Conservation (phyloP, 169 alveolate species). For the Eimeria maxima region DNA sequence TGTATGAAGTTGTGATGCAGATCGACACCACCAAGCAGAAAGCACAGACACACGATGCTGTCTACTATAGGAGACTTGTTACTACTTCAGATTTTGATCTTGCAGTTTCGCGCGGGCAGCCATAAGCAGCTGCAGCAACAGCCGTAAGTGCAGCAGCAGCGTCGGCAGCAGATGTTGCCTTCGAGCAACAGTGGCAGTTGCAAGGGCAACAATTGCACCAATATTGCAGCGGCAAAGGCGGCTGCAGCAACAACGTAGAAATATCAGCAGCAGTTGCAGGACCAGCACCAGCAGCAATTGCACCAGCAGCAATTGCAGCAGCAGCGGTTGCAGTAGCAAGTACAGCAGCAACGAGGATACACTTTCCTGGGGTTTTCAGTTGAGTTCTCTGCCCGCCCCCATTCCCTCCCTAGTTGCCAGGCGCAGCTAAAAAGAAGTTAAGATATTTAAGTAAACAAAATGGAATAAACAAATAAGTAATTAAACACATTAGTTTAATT, state of each 20-base stretch:
- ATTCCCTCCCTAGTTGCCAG: too few species aligned
- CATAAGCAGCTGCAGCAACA: neutral
- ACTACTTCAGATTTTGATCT: neutral
- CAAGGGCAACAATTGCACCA: neutral
- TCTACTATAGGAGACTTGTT: neutral
- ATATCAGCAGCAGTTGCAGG: neutral
- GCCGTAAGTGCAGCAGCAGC: neutral
- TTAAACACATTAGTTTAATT: neutral
- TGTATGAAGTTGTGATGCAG: neutral
- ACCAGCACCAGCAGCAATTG: neutral
- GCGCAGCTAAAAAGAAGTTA: neutral
- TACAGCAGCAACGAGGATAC: neutral
- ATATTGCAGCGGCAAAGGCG: neutral
- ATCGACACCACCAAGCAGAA: neutral
- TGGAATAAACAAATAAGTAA: neutral
- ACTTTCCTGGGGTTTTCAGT: too few species aligned
- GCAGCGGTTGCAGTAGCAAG: neutral
- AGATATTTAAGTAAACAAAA: neutral
- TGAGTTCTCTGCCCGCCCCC: too few species aligned
- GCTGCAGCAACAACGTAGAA: neutral
- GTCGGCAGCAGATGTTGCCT: neutral
- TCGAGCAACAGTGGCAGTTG: neutral
- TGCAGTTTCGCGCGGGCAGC: neutral
- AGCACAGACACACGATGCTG: neutral
- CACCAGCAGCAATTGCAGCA: neutral